phyloP scores from a whole-genome alignment of 768 basidiomycete genomes.

The Suillus subalutaceus region DNA sequence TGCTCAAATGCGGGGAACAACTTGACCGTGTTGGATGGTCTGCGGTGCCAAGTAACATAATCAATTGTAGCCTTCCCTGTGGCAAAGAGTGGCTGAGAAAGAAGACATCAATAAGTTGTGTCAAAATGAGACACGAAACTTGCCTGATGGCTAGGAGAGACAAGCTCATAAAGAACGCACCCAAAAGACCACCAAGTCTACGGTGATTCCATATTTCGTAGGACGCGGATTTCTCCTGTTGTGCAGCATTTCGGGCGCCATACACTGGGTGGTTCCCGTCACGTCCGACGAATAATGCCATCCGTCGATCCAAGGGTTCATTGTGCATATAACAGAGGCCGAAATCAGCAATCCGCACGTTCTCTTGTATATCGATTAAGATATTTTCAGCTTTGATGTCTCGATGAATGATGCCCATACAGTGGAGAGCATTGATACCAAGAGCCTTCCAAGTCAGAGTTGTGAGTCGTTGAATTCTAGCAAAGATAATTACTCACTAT shows the following conservation, averaged over 20 bases:
- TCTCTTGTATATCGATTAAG: background rate
- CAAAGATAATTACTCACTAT: constrained; percentile 30
- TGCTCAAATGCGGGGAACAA: constrained; percentile 24
- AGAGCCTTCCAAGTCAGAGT: constrained; percentile 31
- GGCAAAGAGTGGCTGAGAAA: constrained; percentile 30
- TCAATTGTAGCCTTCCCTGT: constrained; percentile 25
- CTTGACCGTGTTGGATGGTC: constrained; percentile 7
- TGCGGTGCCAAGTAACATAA: constrained; percentile 25
- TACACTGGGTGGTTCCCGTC: background rate
- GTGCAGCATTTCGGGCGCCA: background rate
- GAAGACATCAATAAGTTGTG: background rate
- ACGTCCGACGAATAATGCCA: constrained; percentile 24
- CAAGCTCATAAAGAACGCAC: constrained; percentile 42
- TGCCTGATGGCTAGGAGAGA: constrained; percentile 31
- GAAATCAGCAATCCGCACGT: background rate
- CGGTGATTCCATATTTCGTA: constrained; percentile 31
- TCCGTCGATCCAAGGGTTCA: background rate
- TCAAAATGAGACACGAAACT: background rate
- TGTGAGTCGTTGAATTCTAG: background rate
- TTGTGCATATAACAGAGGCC: background rate
- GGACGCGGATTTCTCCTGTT: constrained; percentile 11
- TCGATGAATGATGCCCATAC: constrained; percentile 65
- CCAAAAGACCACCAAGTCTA: constrained; percentile 49
- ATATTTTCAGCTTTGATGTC: constrained; percentile 50
- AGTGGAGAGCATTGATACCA: constrained; percentile 49